phyloP scores from a whole-genome alignment of 768 basidiomycete genomes.

The Russula lepida region DNA sequence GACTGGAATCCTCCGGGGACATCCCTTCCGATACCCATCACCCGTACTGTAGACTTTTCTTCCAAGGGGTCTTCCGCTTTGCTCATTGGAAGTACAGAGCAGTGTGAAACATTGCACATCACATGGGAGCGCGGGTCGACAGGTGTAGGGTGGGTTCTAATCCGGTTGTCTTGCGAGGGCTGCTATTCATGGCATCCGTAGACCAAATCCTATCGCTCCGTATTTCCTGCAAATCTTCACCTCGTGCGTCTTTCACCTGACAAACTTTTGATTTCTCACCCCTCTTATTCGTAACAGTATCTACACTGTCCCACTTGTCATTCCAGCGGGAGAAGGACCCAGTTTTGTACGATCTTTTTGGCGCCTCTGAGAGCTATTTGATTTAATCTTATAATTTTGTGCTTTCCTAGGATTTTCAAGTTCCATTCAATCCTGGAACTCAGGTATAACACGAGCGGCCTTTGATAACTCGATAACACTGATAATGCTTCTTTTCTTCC shows the following conservation, averaged over 20 bases:
- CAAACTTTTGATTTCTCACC: background rate
- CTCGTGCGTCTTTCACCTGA: slow-evolving; percentile 36
- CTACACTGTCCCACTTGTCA: slow-evolving; percentile 43
- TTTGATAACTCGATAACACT: background rate
- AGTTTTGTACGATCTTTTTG: slow-evolving; percentile 36
- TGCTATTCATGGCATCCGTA: slow-evolving; percentile 23
- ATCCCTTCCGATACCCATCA: slow-evolving; percentile 27
- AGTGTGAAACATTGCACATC: slow-evolving; percentile 29
- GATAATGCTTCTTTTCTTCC: background rate
- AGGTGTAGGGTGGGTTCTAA: slow-evolving; percentile 25
- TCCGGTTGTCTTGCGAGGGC: too few relatives aligned
- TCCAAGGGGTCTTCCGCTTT: background rate
- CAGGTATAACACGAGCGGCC: slow-evolving; percentile 29
- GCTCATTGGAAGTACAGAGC: slow-evolving; percentile 21
- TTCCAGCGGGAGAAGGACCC: slow-evolving; percentile 39
- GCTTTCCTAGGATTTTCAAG: slow-evolving; percentile 42
- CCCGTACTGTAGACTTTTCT: slow-evolving; percentile 19
- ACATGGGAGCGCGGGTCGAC: slow-evolving; percentile 25
- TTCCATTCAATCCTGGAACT: slow-evolving; percentile 53
- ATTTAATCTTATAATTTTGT: slow-evolving; percentile 2
- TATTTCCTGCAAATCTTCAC: slow-evolving; percentile 56
- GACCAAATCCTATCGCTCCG: slow-evolving; percentile 47
- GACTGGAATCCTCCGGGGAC: slow-evolving; percentile 27
- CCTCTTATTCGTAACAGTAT: slow-evolving; percentile 28
- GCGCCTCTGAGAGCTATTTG: background rate